Evolutionary conservation across 179 eudicot genomes (phyloP).

Genomic region (Spergularia azorica): DNA sequence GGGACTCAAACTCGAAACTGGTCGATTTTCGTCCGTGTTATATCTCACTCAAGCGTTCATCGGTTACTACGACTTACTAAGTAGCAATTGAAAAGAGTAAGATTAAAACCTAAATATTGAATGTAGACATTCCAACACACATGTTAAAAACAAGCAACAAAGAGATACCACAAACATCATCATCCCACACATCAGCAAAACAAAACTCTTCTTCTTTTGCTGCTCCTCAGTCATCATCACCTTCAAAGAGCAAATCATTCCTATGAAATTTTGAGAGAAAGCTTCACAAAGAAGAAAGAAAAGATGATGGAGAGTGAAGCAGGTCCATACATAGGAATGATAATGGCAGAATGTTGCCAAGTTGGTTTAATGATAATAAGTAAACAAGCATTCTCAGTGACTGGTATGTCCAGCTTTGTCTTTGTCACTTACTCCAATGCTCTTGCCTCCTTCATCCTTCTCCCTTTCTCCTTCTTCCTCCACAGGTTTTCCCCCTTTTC

Average conservation of each 20-base stretch:
- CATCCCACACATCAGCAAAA: background rate
- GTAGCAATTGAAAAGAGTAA: no score
- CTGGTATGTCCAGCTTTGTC: slow-evolving; percentile 68
- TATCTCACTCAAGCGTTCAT: no score
- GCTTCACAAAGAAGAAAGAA: background rate
- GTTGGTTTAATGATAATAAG: slow-evolving; percentile 61
- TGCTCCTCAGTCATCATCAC: background rate
- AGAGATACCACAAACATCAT: background rate
- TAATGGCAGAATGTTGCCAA: slow-evolving; percentile 56
- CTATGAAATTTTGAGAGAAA: background rate
- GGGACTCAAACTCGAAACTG: no score
- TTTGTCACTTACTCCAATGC: slow-evolving; percentile 81
- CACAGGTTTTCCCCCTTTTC: slow-evolving; percentile 42
- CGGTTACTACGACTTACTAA: no score
- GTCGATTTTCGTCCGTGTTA: no score
- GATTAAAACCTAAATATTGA: background rate
- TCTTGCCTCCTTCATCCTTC: slow-evolving; percentile 67
- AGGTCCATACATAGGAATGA: slow-evolving; percentile 65
- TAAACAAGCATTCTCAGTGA: slow-evolving; percentile 55
- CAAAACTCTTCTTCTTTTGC: background rate
- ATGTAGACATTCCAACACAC: background rate
- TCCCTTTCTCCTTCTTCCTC: slow-evolving; percentile 47
- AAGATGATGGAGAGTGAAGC: slow-evolving; percentile 37
- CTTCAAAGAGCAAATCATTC: no score
- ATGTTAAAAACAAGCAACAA: background rate